Conservation (phyloP, 2,329 filamentous ascomycete genomes). For the Sarocladium oryzae region DNA sequence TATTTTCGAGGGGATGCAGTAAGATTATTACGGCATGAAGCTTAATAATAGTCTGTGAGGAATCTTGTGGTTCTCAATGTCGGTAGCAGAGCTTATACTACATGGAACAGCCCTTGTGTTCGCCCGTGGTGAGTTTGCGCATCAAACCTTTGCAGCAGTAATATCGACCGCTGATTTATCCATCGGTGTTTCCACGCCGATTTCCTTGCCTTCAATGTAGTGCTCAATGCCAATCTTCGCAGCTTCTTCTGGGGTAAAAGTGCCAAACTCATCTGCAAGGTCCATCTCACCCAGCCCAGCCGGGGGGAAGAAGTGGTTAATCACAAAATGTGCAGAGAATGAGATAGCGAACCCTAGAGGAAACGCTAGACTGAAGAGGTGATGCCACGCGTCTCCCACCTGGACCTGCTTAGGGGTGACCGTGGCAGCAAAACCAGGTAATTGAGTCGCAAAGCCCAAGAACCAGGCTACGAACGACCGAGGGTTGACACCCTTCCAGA, state of each 20-base stretch:
- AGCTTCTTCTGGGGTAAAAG: neutral
- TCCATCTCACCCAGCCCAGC: neutral
- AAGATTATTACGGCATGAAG: too few species aligned
- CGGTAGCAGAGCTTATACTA: too few species aligned
- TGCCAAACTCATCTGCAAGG: neutral
- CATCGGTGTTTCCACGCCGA: neutral
- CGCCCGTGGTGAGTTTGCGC: too few species aligned
- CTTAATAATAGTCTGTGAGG: too few species aligned
- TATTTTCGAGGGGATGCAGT: too few species aligned
- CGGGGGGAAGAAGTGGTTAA: neutral
- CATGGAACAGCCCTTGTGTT: too few species aligned
- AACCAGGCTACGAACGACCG: constrained; percentile 23
- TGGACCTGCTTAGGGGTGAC: constrained; percentile 19
- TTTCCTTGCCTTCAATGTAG: neutral
- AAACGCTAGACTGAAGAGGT: constrained; percentile 24
- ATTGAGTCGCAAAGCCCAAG: constrained; percentile 18
- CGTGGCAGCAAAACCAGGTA: constrained; percentile 17
- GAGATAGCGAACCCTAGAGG: constrained; percentile 21
- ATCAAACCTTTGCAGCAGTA: neutral
- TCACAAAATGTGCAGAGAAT: constrained; percentile 14
- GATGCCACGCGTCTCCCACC: constrained; percentile 17
- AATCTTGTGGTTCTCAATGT: too few species aligned
- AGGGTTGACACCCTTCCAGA: constrained; percentile 25
- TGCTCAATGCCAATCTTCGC: neutral
- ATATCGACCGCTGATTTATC: neutral